Evolutionary conservation across 2,329 filamentous ascomycete species (phyloP).

Genomic region (Fusarium clavum): DNA sequence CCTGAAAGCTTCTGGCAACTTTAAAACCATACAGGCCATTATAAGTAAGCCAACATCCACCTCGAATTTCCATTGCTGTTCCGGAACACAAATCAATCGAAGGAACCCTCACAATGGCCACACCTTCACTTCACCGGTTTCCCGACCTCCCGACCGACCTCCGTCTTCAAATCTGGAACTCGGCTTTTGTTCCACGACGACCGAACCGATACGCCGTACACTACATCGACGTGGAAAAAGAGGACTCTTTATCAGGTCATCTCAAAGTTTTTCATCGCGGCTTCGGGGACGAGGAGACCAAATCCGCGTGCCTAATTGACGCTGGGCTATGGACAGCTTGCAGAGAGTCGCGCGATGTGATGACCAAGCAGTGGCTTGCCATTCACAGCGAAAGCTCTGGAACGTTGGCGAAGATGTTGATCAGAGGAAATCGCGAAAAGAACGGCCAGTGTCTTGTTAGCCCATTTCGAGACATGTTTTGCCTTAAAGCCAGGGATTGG

Average conservation of each 20-base stretch:
- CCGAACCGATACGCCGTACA: not conserved
- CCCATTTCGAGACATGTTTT: not conserved
- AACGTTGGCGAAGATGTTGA: not conserved
- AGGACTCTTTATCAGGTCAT: accelerated
- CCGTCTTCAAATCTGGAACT: not conserved
- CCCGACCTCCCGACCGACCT: not conserved
- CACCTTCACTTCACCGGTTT: not conserved
- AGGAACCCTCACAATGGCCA: not conserved
- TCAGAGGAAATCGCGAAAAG: accelerated
- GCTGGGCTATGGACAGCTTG: slow-evolving; percentile 12
- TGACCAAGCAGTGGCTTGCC: not conserved
- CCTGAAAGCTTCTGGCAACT: not conserved
- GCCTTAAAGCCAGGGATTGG: not conserved
- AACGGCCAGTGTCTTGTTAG: not conserved
- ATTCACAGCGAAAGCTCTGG: accelerated
- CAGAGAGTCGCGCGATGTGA: slow-evolving; percentile 1
- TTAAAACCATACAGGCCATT: accelerated
- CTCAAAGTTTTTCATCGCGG: not conserved
- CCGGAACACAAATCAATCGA: not conserved
- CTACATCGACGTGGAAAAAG: not conserved
- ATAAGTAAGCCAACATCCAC: not conserved
- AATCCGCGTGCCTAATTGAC: slow-evolving; percentile 6
- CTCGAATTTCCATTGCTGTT: not conserved
- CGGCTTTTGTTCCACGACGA: accelerated
- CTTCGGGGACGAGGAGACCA: not conserved